Evolutionary conservation across 257 asterid species (phyloP), one percentile per base, ranked within the genome.

Genomic region (Nicotiana attenuata): DNA sequence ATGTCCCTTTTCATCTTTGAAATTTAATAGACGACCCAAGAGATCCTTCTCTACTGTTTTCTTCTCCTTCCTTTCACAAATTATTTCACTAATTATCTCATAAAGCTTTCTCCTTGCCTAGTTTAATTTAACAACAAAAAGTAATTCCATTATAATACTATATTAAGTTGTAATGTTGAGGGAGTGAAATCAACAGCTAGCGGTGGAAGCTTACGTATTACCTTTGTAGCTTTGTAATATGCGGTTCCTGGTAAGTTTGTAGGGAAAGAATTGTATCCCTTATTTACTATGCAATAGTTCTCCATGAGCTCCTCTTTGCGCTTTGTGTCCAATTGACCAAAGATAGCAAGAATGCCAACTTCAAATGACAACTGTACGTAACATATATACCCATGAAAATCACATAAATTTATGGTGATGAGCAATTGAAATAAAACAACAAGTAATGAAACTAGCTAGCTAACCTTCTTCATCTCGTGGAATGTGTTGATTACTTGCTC

Each of bases 261-360:
- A 11, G 98, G 97, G 84, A 96, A 91, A 76, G 95, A 96, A 84
- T 96, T 96, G 87, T 96, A 96, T 45, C 99, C 99, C 45, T 87
- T 90, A 17, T 94, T 97, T 35, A 96, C 81, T 45, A 90, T 91
- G 80, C 83, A 84, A 57, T 96, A 96, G 33, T 94, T 92, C 78
- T 84, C 83, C 84, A 86, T 90, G 20, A 96, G 87, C 79, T 87
- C 92, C 76, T 92, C 90, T 82, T 82, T 96, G 16, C 83, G 50
- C 45, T 82, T 85, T 14, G 80, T 85, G 24, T 90, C 92, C 87
- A 92, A 84, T 29, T 91, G 87, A 10, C 98, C 97, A 73, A 94
- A 94, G 41, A 94, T 90, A 10, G 96, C 88, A 52, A 93, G 87
- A 59, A 94, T 87, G 20, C 97, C 99, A 77, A 96, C 97, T 86